Evolutionary conservation across 2,329 filamentous ascomycete genomes (phyloP).

Genomic region (Byssothecium circinans): DNA sequence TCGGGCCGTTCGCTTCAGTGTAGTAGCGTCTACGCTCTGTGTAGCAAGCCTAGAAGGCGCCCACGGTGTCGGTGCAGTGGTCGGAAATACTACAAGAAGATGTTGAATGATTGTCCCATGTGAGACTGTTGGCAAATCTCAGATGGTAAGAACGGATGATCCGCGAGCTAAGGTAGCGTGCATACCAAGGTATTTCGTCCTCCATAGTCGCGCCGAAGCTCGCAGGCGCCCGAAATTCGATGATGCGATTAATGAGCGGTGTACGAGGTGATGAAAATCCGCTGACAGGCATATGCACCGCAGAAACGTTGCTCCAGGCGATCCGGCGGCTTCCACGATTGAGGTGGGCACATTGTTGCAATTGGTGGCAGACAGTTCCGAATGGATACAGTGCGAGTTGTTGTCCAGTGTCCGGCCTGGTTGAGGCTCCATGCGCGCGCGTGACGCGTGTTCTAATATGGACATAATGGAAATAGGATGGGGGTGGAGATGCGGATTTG

Average conservation of each 20-base stretch:
- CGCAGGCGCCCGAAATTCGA: constrained; percentile 1
- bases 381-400: not conserved
- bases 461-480: constrained; percentile 14
- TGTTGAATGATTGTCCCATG: too few species aligned
- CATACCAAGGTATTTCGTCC: too few species aligned
- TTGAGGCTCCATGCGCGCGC: not conserved
- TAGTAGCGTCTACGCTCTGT: too few species aligned
- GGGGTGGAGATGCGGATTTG: constrained; percentile 20
- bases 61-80: too few species aligned
- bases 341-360: not conserved
- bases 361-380: too few species aligned
- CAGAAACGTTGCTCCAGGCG: not conserved
- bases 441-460: not conserved
- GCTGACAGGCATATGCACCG: not conserved
- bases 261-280: not conserved
- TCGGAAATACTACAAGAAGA: too few species aligned
- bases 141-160: not conserved
- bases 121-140: too few species aligned
- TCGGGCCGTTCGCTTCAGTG: too few species aligned
- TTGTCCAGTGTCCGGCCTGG: too few species aligned
- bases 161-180: too few species aligned
- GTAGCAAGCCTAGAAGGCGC: too few species aligned
- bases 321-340: too few species aligned
- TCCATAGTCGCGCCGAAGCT: constrained; percentile 6
- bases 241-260: constrained; percentile 11